Evolutionary conservation across 352 stramenopile species (phyloP).

Genomic region (Phytophthora colocasiae): DNA sequence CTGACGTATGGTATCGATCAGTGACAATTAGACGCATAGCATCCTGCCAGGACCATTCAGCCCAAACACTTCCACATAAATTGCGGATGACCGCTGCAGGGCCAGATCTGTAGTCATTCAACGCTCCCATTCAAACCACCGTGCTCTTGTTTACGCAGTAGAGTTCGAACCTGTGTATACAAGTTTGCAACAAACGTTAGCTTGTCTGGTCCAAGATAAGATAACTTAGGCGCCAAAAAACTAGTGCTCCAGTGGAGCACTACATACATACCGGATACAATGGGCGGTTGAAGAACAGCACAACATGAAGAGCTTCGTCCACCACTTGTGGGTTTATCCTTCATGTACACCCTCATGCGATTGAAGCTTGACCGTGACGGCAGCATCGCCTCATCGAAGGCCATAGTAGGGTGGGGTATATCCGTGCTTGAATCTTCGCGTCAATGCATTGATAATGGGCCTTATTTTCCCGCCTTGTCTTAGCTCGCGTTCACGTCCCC

Average conservation of each 20-base stretch:
- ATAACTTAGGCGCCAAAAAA: constrained; percentile 1
- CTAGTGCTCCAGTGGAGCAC: background rate
- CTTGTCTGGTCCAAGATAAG: constrained; percentile 5
- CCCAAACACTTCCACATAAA: background rate
- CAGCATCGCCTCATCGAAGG: constrained; percentile 19
- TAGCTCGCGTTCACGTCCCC: background rate
- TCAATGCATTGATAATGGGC: background rate
- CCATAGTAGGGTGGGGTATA: constrained; percentile 4
- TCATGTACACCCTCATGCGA: constrained; percentile 13
- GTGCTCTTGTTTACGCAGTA: constrained; percentile 2
- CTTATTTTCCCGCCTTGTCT: constrained; percentile 13
- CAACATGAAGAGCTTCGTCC: constrained; percentile 20
- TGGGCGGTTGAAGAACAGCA: constrained; percentile 9
- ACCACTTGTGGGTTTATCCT: constrained; percentile 8
- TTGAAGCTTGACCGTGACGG: constrained; percentile 18
- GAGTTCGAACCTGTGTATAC: constrained; percentile 8
- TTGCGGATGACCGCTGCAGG: background rate
- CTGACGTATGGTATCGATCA: no score
- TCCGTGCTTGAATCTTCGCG: background rate
- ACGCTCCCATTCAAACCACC: background rate
- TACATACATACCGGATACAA: constrained; percentile 18
- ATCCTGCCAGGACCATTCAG: background rate
- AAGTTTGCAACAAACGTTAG: background rate
- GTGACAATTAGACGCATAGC: background rate
- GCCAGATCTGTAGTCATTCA: background rate